A percentile compares a stretch with the other conserved stretches of the same genome.
phyloP scores from a whole-genome alignment of 257 asterid genomes.

The Ilex aquifolium region DNA sequence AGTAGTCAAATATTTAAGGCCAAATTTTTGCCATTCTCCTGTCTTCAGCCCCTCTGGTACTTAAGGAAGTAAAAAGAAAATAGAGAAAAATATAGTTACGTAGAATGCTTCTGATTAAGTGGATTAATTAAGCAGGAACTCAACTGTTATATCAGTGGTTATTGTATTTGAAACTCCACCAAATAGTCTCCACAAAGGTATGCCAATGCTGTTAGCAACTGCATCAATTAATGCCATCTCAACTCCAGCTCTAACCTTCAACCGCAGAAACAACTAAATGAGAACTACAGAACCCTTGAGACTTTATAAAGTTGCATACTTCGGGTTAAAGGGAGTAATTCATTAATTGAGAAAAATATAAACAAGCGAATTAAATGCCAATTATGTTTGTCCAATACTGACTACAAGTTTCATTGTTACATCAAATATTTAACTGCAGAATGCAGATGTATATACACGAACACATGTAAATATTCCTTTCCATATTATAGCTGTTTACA shows the following conservation, averaged over 20 bases:
- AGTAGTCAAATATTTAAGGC: background rate
- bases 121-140: slow-evolving; percentile 10
- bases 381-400: no score
- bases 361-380: no score
- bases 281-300: slow-evolving; percentile 9
- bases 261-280: slow-evolving; percentile 19
- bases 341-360: no score
- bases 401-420: no score
- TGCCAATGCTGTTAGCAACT: slow-evolving; percentile 69
- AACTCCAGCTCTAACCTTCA: slow-evolving; percentile 93
- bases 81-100: background rate
- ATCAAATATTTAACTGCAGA: no score
- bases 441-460: no score
- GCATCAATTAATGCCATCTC: slow-evolving; percentile 98
- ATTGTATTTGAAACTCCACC: slow-evolving; percentile 72
- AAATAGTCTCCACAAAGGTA: slow-evolving; percentile 85
- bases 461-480: no score
- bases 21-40: no score
- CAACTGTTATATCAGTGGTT: slow-evolving; percentile 81
- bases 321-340: background rate
- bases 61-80: background rate
- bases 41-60: background rate
- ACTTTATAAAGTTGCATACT: background rate
- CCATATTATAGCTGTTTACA: no score
- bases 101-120: background rate